Evolutionary conservation across 2,329 filamentous ascomycete species (phyloP).

Genomic region (Ophiocordyceps polyrhachis-furcata): DNA sequence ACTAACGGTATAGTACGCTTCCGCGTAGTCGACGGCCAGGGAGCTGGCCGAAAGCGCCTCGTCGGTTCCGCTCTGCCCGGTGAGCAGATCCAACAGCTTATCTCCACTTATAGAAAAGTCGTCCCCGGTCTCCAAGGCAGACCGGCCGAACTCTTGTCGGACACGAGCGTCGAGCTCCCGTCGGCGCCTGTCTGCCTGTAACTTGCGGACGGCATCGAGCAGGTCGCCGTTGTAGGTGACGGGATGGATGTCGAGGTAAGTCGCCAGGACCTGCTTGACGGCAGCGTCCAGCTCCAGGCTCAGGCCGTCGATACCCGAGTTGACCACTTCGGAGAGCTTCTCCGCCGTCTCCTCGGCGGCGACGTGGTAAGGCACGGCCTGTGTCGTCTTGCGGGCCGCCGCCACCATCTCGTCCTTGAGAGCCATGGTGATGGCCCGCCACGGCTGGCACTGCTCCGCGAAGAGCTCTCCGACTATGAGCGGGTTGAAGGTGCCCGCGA

Average conservation of each 20-base stretch:
- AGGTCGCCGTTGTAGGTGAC: constrained; percentile 36
- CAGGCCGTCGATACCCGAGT: constrained; percentile 5
- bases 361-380: constrained; percentile 3
- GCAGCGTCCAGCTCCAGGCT: constrained; percentile 17
- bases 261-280: constrained; percentile 22
- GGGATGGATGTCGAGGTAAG: constrained; percentile 24
- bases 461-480: constrained; percentile 41
- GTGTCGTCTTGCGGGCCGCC: constrained; percentile 2
- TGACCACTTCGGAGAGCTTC: constrained; percentile 4
- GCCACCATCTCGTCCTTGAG: constrained; percentile 2
- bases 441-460: constrained; percentile 34
- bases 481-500: constrained; percentile 42
- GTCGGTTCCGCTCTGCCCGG: neutral
- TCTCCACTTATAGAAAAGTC: neutral
- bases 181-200: constrained; percentile 5
- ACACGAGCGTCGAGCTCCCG: neutral
- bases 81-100: neutral
- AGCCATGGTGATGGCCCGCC: constrained; percentile 24
- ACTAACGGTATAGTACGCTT: constrained; percentile 21
- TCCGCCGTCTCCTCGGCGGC: constrained; percentile 4
- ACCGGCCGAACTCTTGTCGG: constrained; percentile 2
- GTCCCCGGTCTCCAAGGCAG: neutral
- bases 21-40: constrained; percentile 15
- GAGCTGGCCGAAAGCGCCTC: constrained; percentile 1
- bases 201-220: constrained; percentile 16